Percentiles rank a stretch among this genome's conserved stretches.
Conservation (phyloP, 768 basidiomycete species). For the Lactarius hatsudake region DNA sequence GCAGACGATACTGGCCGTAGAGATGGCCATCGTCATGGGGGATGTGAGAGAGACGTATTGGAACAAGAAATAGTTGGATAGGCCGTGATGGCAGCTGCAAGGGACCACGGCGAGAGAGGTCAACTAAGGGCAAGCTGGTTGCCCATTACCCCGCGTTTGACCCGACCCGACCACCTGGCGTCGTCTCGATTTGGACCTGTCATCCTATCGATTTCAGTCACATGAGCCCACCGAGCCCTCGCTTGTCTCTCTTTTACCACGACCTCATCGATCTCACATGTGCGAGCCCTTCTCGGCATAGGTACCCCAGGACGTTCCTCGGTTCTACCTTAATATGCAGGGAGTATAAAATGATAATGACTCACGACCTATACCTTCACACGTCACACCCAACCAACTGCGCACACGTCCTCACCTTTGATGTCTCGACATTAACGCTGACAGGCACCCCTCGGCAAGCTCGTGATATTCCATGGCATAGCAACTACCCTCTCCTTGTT, state of each 20-base stretch:
- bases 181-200: background rate
- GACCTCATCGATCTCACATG: slow-evolving; percentile 1
- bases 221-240: background rate
- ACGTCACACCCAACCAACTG: slow-evolving; percentile 12
- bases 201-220: slow-evolving; percentile 20
- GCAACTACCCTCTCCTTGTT: background rate
- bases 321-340: background rate
- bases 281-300: background rate
- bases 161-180: slow-evolving; percentile 16
- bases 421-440: background rate
- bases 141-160: slow-evolving; percentile 22
- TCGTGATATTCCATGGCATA: background rate
- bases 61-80: background rate
- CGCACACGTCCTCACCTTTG: background rate
- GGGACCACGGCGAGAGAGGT: background rate
- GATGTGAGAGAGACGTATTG: background rate
- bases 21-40: slow-evolving; percentile 23
- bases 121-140: background rate
- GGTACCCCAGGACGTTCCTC: background rate
- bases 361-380: background rate
- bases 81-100: slow-evolving; percentile 13
- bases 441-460: background rate
- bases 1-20: slow-evolving; percentile 13
- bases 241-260: background rate
- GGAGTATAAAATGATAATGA: background rate